Base-by-base conservation (phyloP, 2,329 filamentous ascomycete species). In the Whalleya microplaca region DNA sequence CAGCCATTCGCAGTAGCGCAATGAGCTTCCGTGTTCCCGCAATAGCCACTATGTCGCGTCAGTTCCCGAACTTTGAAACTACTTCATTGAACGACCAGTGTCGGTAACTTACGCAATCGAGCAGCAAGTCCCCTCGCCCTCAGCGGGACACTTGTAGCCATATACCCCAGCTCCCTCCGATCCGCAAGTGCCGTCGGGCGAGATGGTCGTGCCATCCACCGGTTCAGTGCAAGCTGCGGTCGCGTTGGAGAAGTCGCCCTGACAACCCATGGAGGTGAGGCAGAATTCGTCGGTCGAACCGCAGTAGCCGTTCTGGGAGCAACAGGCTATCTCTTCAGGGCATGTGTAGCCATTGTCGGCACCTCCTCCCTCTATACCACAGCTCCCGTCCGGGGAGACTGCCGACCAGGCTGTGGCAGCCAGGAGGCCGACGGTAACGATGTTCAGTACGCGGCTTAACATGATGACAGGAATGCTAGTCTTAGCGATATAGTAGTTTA, bases 121-220 rank as follows among this genome's bases (percentile, higher is more conserved):
- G 52, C 68, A 72, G 46, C 70, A 72, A 2, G 59, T 65, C 1
- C 53, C 53, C 3, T 37, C 54, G 2, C 56, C 64, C 4, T 61
- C 62, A 0, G 49, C 55, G 2, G 69, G 65, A 37, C 70, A 72
- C 29, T 58, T 59, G 43, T 72, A 72, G 10, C 69, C 70, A 8
- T 58, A 59, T 55, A 65, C 63, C 4, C 69, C 70, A 2, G 53
- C 67, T 0, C 64, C 68, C 3, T 58, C 62, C 1, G 55, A 53
- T 3, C 70, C 69, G 45, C 70, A 72, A 0, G 70, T 72, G 6
- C 69, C 69, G 45, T 72, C 70, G n/a, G 69, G 54, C 1, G 67
- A 66, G 41, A 71, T 45, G n/a, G 66, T 67, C 4, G 61, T 61
- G 2, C 66, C 68, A 10, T 66, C 59, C 21, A 63, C 58, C 29